Percentiles rank a stretch among this genome's conserved stretches.
phyloP scores from a whole-genome alignment of 306 rosid genomes.

The Chamaecrista fasciculata region DNA sequence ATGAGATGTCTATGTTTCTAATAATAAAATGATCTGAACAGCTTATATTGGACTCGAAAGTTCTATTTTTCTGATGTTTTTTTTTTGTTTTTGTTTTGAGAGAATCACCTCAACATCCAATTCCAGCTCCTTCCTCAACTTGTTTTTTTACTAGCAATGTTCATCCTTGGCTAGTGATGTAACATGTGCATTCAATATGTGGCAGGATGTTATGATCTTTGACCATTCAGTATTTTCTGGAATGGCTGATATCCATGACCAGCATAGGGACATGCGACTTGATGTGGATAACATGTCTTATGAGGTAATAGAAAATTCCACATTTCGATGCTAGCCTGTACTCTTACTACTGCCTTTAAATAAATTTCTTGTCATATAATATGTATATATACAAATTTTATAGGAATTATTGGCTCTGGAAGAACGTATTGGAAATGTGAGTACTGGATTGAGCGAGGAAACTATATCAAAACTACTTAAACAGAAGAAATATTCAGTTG shows the following conservation, averaged over 20 bases:
- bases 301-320: slow-evolving; percentile 56
- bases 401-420: slow-evolving; percentile 93
- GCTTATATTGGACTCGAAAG: neutral
- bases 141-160: neutral
- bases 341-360: neutral
- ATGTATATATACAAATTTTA: neutral
- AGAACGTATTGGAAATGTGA: slow-evolving; percentile 96
- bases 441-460: slow-evolving; percentile 86
- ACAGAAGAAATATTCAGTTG: slow-evolving; percentile 48
- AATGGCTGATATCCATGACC: slow-evolving; percentile 83
- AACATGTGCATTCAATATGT: slow-evolving; percentile 32
- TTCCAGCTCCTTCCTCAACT: neutral
- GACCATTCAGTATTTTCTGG: slow-evolving; percentile 83
- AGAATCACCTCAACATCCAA: neutral
- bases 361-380: neutral
- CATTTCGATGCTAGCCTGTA: neutral
- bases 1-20: slow-evolving; percentile 4
- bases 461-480: slow-evolving; percentile 49
- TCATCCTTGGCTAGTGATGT: slow-evolving; percentile 1
- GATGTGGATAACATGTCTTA: slow-evolving; percentile 98
- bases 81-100: slow-evolving; percentile 7
- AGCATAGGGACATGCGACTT: slow-evolving; percentile 95
- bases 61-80: neutral
- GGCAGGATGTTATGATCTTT: slow-evolving; percentile 91
- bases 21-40: neutral